These are phyloP conservation scores for Hirsutella minnesotensis DNA, from an alignment of 2,329 filamentous ascomycete genomes.

Conservation along the genomic window DNA sequence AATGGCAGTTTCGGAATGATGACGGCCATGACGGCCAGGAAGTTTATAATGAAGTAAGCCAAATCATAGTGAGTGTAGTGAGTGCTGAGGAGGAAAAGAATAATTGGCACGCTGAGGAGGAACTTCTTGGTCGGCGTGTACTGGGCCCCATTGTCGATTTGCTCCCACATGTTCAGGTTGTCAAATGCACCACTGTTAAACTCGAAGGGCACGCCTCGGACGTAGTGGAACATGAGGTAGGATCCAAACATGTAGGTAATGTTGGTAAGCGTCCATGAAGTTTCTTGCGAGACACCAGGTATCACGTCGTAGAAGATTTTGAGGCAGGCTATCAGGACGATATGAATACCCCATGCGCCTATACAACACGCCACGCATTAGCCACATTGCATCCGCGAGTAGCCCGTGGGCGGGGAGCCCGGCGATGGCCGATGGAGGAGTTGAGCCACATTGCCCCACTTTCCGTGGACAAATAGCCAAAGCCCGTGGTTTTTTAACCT, in stretches of 20 bases:
- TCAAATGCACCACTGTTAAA: conserved; percentile 98
- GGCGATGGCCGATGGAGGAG: too few relatives aligned
- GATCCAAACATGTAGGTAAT: conserved; percentile 98
- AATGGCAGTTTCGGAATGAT: conserved; percentile 94
- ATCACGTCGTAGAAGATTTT: conserved; percentile 98
- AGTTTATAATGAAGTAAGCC: conserved; percentile 95
- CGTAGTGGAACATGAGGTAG: conserved; percentile 99
- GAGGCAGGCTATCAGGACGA: conserved; percentile 79
- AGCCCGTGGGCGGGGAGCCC: too few relatives aligned
- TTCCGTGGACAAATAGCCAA: too few relatives aligned
- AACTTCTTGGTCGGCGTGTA: conserved; percentile 99
- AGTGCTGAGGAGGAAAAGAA: conserved; percentile 90
- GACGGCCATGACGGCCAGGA: conserved; percentile 80
- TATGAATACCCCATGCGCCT: conserved; percentile 98
- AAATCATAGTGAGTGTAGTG: conserved; percentile 98
- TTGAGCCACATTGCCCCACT: too few relatives aligned
- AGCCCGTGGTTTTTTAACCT: too few relatives aligned
- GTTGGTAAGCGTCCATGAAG: conserved; percentile 96
- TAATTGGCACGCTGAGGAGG: conserved; percentile 83
- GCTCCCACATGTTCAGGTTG: conserved; percentile 99
- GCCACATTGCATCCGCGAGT: too few relatives aligned
- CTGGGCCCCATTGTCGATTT: conserved; percentile 97
- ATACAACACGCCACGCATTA: conserved; percentile 1
- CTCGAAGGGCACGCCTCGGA: conserved; percentile 94
- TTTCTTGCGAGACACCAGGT: conserved; percentile 92